Conservation (phyloP, 805 yeast species). For the Pichia californica region DNA sequence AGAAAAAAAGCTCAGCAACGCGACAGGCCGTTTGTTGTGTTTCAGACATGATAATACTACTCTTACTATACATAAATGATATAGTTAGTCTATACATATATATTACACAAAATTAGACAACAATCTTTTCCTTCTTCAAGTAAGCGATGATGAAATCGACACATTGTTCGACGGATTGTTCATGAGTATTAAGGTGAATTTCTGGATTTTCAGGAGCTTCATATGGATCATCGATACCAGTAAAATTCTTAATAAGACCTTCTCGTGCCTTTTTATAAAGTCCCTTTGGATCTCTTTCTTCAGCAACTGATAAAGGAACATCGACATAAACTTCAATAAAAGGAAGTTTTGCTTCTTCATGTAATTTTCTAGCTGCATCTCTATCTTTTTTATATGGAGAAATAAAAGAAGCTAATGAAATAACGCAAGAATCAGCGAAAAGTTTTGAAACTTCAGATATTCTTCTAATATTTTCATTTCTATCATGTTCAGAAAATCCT, state of each 20-base stretch:
- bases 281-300: slow-evolving; percentile 96
- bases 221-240: slow-evolving; percentile 94
- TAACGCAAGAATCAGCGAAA: slow-evolving; percentile 87
- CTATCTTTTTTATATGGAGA: slow-evolving; percentile 87
- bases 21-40: too few species aligned
- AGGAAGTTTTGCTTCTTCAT: slow-evolving; percentile 65
- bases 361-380: slow-evolving; percentile 78
- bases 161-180: slow-evolving; percentile 70
- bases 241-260: slow-evolving; percentile 88
- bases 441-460: slow-evolving; percentile 91
- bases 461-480: slow-evolving; percentile 93
- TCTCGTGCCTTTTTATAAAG: slow-evolving; percentile 94
- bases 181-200: slow-evolving; percentile 69
- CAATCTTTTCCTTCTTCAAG: slow-evolving; percentile 29
- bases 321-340: slow-evolving; percentile 89
- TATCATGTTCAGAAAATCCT: slow-evolving; percentile 85
- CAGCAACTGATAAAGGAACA: slow-evolving; percentile 92
- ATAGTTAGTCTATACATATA: too few species aligned
- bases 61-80: too few species aligned
- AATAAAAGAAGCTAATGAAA: slow-evolving; percentile 86
- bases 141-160: slow-evolving; percentile 68
- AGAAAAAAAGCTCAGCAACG: too few species aligned
- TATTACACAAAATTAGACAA: neutral
- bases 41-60: too few species aligned
- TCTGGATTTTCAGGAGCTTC: slow-evolving; percentile 88